phyloP scores from a whole-genome alignment of 768 basidiomycete species.

The Leucosporidium scottii region DNA sequence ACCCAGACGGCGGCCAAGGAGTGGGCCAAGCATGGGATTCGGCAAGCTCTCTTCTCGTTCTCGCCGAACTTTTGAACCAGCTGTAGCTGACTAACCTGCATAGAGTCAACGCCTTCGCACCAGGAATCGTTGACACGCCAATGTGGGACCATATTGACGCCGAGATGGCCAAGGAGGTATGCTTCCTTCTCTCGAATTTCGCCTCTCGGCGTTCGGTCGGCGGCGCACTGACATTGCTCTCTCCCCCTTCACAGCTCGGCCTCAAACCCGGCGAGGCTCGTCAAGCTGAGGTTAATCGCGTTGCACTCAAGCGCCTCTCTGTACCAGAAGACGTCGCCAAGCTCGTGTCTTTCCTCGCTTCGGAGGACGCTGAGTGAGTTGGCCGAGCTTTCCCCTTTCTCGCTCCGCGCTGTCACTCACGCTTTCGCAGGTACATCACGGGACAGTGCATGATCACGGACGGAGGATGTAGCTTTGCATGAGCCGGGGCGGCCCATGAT shows the following conservation, averaged over 20 bases:
- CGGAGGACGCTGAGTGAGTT: slow-evolving; percentile 23
- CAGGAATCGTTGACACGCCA: slow-evolving; percentile 11
- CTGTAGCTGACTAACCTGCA: no score
- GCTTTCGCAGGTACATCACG: no score
- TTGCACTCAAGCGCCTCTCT: not conserved
- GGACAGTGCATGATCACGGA: no score
- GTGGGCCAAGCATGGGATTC: slow-evolving; percentile 10
- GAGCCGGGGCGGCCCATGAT: slow-evolving; percentile 95
- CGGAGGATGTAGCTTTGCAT: slow-evolving; percentile 56
- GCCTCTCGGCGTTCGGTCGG: no score
- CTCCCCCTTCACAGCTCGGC: not conserved
- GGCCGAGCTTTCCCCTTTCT: no score
- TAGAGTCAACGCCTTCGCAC: slow-evolving; percentile 16
- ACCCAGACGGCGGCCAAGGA: slow-evolving; percentile 26
- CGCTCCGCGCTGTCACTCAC: no score
- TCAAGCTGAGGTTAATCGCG: not conserved
- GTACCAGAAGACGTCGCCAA: slow-evolving; percentile 18
- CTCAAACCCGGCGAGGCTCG: not conserved
- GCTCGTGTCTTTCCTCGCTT: slow-evolving; percentile 26
- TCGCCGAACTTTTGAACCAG: no score
- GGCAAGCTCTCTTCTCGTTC: no score
- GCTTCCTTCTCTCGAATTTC: not conserved
- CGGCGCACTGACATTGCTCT: no score
- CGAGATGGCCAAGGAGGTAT: slow-evolving; percentile 16
- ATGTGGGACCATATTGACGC: slow-evolving; percentile 27